Base-by-base conservation (phyloP, 2,329 filamentous ascomycete genomes). In the Ophiostoma himal-ulmi region DNA sequence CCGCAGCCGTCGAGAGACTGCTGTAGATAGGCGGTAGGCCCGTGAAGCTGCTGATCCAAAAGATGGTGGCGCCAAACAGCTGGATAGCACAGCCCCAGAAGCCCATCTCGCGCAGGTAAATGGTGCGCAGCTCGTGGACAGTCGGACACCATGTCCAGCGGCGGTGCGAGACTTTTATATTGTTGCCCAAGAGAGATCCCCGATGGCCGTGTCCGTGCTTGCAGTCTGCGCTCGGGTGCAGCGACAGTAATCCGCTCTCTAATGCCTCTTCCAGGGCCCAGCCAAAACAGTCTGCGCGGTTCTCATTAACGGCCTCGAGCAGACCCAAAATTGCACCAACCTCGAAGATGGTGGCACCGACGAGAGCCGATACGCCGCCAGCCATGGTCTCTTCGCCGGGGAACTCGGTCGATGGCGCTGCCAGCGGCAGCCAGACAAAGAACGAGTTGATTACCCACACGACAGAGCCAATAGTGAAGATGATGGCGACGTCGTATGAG, bases 331-430 rank as follows among this genome's bases (percentile, higher is more conserved):
- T 75, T 48, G 86, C 87, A 0, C 88, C 89, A 4, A 89, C 69
- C 74, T 89, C 87, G 76, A 92, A 91, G 7, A 91, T 79, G 0
- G 87, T 89, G 0, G 88, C 88, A 4, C 89, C 89, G n/a, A 91
- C 82, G 74, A 90, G 87, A 0, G 86, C 88, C 0, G 85, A 87
- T 30, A 89, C 82, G 1, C 88, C 89, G 3, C 86, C 88, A 0
- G 81, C 89, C 73, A 80, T 79, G 8, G 81, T 72, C 0, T 79
- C 78, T 77, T 91, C 88, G 39, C 81, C 81, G 0, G 78, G 64
- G 74, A 91, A 90, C 70, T 83, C 82, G 0, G 83, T 83, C 0
- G 76, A 79, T 0, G 88, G 88, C 7, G 79, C 77, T 34, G 81
- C 80, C 1, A 88, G 77, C 0, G 89, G 89, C 1, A 90, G 80